Percentiles rank a stretch among this genome's conserved stretches.
phyloP scores from a whole-genome alignment of 495 filamentous ascomycete genomes.

The Aspergillus bridgeri region DNA sequence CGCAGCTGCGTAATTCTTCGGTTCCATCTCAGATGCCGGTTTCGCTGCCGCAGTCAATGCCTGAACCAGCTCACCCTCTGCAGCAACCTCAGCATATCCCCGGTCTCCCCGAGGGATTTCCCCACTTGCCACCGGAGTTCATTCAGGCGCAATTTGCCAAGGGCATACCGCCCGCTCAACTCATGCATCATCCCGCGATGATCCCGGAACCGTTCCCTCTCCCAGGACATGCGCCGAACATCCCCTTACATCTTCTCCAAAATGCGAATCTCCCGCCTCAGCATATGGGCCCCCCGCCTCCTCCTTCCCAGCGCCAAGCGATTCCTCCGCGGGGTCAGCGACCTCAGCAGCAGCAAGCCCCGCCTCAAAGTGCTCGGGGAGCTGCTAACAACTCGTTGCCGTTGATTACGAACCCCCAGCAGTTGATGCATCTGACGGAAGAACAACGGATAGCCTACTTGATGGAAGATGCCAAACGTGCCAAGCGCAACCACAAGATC shows the following conservation, averaged over 20 bases:
- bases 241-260: constrained; percentile 38
- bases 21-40: constrained; percentile 27
- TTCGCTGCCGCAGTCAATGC: constrained; percentile 29
- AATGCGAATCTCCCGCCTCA: constrained; percentile 39
- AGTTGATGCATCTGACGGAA: constrained; percentile 73
- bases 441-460: constrained; percentile 74
- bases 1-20: constrained; percentile 74
- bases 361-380: constrained; percentile 23
- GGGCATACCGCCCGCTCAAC: constrained; percentile 41
- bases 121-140: constrained; percentile 40
- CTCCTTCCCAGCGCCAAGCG: constrained; percentile 29
- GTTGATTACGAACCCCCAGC: constrained; percentile 64
- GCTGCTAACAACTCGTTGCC: constrained; percentile 36
- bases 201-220: constrained; percentile 43
- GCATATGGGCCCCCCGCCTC: constrained; percentile 18
- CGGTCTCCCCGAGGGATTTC: constrained; percentile 37
- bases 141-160: constrained; percentile 52
- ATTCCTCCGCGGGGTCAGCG: constrained; percentile 35
- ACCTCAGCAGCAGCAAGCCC: constrained; percentile 40
- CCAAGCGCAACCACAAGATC: constrained; percentile 98
- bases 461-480: constrained; percentile 87
- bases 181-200: constrained; percentile 47
- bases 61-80: constrained; percentile 32
- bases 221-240: constrained; percentile 39
- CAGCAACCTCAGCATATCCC: constrained; percentile 44